These are phyloP conservation scores for Trichoderma pleuroti DNA, from an alignment of 2,329 filamentous ascomycete species.

Conservation along the genomic window DNA sequence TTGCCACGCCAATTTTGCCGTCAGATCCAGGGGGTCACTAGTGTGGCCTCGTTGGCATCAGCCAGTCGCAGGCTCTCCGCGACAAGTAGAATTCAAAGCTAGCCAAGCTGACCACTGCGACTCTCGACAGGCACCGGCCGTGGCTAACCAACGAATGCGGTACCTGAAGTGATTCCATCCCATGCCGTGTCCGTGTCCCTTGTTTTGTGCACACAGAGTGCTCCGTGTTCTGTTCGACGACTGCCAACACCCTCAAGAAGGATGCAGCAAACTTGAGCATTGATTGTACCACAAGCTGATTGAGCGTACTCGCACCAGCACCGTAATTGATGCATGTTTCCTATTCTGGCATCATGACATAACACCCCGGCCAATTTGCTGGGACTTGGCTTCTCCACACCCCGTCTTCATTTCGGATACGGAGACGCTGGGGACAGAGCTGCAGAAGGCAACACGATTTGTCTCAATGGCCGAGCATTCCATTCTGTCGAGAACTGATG, in stretches of 20 bases:
- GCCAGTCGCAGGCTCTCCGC: not conserved
- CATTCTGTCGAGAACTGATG: not conserved
- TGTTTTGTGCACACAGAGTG: not conserved
- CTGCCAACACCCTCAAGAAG: not conserved
- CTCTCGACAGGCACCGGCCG: not conserved
- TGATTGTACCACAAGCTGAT: not conserved
- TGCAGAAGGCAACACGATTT: not conserved
- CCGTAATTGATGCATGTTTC: constrained; percentile 2
- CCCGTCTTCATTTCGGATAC: constrained; percentile 16
- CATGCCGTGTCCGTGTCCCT: not conserved
- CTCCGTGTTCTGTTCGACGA: not conserved
- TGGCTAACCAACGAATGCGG: not conserved
- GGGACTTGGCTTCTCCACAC: not conserved
- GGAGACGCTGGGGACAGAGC: not conserved
- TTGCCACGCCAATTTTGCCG: not conserved
- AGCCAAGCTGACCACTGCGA: not conserved
- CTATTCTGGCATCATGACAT: constrained; percentile 15
- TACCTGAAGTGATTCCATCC: not conserved
- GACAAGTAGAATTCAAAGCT: not conserved
- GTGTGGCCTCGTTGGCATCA: not conserved
- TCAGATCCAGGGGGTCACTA: constrained; percentile 8
- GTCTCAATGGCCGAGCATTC: not conserved
- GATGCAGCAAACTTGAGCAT: not conserved
- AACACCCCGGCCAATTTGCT: constrained; percentile 9
- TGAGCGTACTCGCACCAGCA: not conserved